These are phyloP conservation scores for Leccinum imitatum DNA, from an alignment of 768 basidiomycete species.

Conservation along the genomic window DNA sequence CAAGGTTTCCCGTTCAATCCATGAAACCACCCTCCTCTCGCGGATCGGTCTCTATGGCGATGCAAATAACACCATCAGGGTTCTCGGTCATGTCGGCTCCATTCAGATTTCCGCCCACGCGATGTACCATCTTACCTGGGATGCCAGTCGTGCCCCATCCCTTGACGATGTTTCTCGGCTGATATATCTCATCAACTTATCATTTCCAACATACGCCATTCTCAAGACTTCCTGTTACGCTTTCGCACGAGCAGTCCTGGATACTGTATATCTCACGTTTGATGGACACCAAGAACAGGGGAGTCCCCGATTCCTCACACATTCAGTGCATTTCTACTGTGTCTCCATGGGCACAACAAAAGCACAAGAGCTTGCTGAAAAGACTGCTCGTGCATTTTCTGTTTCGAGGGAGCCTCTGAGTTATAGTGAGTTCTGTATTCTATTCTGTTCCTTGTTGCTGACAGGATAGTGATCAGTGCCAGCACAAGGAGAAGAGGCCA, in stretches of 20 bases:
- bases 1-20: not conserved
- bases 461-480: not conserved
- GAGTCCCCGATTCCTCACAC: not conserved
- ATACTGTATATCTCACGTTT: not conserved
- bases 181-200: not conserved
- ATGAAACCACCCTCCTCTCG: not conserved
- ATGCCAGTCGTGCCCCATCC: not conserved
- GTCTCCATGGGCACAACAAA: not conserved
- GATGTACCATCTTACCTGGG: not conserved
- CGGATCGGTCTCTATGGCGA: not conserved
- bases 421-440: no score
- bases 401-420: not conserved
- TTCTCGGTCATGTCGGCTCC: not conserved
- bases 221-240: not conserved
- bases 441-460: not conserved
- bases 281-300: not conserved
- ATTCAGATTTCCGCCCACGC: not conserved
- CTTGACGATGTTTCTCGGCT: not conserved
- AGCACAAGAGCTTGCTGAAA: not conserved
- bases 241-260: not conserved
- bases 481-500: no score
- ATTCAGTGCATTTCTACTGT: not conserved
- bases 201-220: not conserved
- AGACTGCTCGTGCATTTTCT: not conserved
- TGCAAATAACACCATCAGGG: not conserved